phyloP scores from a whole-genome alignment of 2,329 filamentous ascomycete species.

The Metarhizium humberi region DNA sequence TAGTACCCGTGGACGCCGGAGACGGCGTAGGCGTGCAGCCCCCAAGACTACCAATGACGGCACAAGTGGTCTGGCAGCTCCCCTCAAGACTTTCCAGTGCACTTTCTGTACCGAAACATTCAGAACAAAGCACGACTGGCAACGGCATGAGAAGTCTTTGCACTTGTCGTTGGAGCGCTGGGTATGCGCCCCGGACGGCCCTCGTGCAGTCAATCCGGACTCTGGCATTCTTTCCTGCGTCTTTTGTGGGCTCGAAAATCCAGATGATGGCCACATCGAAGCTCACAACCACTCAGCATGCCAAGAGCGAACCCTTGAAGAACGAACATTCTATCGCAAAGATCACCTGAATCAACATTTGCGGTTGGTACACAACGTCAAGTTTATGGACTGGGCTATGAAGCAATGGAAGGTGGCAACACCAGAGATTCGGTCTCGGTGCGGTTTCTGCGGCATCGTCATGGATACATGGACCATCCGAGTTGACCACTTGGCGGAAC shows the following conservation, averaged over 20 bases:
- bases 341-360: constrained; percentile 60
- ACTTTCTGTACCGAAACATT: constrained; percentile 63
- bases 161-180: constrained; percentile 56
- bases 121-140: constrained; percentile 60
- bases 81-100: constrained; percentile 52
- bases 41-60: constrained; percentile 26
- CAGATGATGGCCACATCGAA: constrained; percentile 46
- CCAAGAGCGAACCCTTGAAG: constrained; percentile 51
- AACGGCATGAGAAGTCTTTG: constrained; percentile 60
- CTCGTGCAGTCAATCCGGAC: constrained; percentile 46
- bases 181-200: constrained; percentile 53
- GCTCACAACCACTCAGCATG: constrained; percentile 54
- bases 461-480: constrained; percentile 53
- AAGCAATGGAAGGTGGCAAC: constrained; percentile 51
- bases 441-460: constrained; percentile 55
- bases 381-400: constrained; percentile 56
- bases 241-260: constrained; percentile 49
- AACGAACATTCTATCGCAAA: constrained; percentile 58
- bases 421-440: constrained; percentile 52
- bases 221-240: constrained; percentile 49
- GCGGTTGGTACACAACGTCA: constrained; percentile 52
- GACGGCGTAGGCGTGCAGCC: constrained; percentile 36
- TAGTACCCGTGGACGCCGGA: constrained; percentile 34
- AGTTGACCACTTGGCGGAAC: constrained; percentile 56
- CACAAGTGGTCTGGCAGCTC: constrained; percentile 25